phyloP scores from a whole-genome alignment of 2,329 filamentous ascomycete genomes.

The Verticillium nubilum region DNA sequence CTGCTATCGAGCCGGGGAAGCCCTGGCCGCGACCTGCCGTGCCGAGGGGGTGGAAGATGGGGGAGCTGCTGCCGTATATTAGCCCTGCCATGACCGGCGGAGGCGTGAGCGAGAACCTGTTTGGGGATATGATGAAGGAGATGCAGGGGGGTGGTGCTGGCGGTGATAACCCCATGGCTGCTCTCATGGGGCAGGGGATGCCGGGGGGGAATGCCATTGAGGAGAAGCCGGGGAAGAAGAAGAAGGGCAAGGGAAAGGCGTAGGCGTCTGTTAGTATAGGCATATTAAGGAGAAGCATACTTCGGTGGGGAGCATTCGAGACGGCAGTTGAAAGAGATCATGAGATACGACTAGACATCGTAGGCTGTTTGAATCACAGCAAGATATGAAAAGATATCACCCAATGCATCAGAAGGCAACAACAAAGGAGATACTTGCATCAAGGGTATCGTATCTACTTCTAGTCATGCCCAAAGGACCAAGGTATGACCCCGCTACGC shows the following conservation, averaged over 20 bases:
- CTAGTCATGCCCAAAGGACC: not conserved
- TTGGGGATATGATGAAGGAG: slow-evolving; percentile 96
- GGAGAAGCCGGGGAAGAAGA: slow-evolving; percentile 42
- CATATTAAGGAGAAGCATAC: not conserved
- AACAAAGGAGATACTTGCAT: not conserved
- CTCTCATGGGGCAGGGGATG: slow-evolving; percentile 28
- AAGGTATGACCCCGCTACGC: not conserved
- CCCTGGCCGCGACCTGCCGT: slow-evolving; percentile 67
- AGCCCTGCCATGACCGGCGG: slow-evolving; percentile 88
- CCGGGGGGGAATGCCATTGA: slow-evolving; percentile 20
- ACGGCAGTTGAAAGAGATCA: not conserved
- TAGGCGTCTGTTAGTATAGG: slow-evolving; percentile 5
- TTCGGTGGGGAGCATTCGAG: too few relatives aligned
- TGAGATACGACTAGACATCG: not conserved
- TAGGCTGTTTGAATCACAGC: not conserved
- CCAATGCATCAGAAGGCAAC: not conserved
- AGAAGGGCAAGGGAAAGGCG: slow-evolving; percentile 41
- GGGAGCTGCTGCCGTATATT: slow-evolving; percentile 75
- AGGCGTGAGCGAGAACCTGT: slow-evolving; percentile 87
- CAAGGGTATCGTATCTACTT: slow-evolving; percentile 1
- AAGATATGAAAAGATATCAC: too few relatives aligned
- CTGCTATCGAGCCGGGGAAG: slow-evolving; percentile 56
- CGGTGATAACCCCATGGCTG: slow-evolving; percentile 36
- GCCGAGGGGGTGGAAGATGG: slow-evolving; percentile 89
- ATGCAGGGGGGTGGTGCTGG: slow-evolving; percentile 56